Base-by-base conservation (phyloP, 2,329 filamentous ascomycete species). In the Corynespora cassiicola region DNA sequence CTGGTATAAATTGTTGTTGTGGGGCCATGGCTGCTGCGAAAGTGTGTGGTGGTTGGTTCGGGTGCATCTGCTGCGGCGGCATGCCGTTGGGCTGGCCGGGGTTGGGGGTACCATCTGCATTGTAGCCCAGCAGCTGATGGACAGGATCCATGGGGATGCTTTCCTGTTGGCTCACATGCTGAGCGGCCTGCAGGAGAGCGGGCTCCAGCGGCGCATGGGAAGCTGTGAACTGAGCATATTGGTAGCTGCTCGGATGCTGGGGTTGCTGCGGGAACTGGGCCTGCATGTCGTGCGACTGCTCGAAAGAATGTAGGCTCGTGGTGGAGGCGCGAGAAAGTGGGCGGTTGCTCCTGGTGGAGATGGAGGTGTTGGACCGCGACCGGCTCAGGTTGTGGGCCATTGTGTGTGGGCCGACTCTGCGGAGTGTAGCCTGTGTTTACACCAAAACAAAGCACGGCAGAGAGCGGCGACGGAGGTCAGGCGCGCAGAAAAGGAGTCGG, bases 301-400 rank as follows among this genome's bases (percentile, higher is more conserved):
- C 61, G 44, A 66, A 66, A 11, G 65, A 70, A 30, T 75, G 71
- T 24, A 73, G 51, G 50, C 73, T 76, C n/a, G 74, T 71, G 12
- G 74, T 76, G 10, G 74, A 77, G 26, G 72, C 73, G 50, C 74
- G 69, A 18, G 74, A 76, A 12, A 69, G 64, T 30, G 74, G 73
- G 6, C 74, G 65, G 45, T 71, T 72, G 36, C 68, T 68, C 50
- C 68, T 70, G 20, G 58, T 63, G 17, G 72, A 72, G 39, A 66
- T 66, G 31, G 72, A 72, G 9, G 72, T 75, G 49, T 70, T 74
- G 16, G 73, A 75, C 19, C 72, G 66, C 36, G 74, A 75, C 31
- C 73, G 69, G 42, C 57, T 56, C 52, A 63, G 61, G 63, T 70
- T 33, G 52, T 53, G 39, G 54, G 66, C 54, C 67, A 71, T 63